phyloP scores from a whole-genome alignment of 768 basidiomycete genomes.

The Boletus speciosus region DNA sequence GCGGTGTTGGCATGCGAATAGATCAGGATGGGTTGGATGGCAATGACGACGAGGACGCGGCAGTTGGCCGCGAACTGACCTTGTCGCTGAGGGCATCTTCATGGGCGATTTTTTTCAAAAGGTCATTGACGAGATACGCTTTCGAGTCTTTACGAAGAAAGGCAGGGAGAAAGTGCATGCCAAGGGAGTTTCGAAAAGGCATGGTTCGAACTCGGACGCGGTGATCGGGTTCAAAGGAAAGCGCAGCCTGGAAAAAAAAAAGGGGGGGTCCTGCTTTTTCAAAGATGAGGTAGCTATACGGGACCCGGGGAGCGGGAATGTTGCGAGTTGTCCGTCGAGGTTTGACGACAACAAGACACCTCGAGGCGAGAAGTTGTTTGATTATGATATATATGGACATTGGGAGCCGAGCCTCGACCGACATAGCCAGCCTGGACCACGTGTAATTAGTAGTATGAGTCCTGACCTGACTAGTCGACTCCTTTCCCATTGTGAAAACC shows the following conservation, averaged over 20 bases:
- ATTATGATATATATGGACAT: conserved; percentile 11
- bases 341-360: conserved; percentile 8
- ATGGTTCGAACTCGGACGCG: not conserved
- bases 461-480: too few relatives aligned
- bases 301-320: conserved; percentile 9
- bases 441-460: not conserved
- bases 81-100: conserved; percentile 24
- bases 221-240: conserved; percentile 8
- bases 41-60: not conserved
- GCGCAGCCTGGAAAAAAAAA: conserved; percentile 6
- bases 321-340: conserved; percentile 11
- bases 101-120: conserved; percentile 20
- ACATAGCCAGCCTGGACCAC: not conserved
- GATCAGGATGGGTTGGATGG: not conserved
- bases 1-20: not conserved
- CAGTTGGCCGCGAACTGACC: conserved; percentile 10
- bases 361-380: conserved; percentile 8
- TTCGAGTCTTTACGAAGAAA: conserved; percentile 29
- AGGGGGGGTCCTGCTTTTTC: not conserved
- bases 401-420: not conserved
- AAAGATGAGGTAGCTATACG: not conserved
- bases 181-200: conserved; percentile 4
- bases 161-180: conserved; percentile 26
- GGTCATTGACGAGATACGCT: conserved; percentile 20
- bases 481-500: too few relatives aligned